Evolutionary conservation across 1,139 yeast genomes (phyloP), one percentile per base, ranked within the genome.

Genomic region (Yamadazyma diospyri): DNA sequence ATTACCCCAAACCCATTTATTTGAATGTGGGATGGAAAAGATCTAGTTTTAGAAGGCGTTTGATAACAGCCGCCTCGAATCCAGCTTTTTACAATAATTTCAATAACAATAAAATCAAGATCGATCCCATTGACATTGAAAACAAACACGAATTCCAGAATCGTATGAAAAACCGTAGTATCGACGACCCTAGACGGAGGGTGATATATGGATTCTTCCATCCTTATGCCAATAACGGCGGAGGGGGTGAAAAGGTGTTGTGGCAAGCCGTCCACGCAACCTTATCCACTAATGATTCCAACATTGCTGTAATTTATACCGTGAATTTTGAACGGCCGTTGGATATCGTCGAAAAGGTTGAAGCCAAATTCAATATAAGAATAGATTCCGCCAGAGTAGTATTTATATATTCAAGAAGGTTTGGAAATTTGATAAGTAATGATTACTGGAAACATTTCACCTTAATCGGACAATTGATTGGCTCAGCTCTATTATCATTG

Each of bases 191-290:
- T 5, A 52, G 47, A 25, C 58, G 82, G 27, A 63, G 53, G 32
- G 43, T 65, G 13, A 53, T 86, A 13, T 82, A 66, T 49, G 99
- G 97, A 5, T 89, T 85, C 52, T 88, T 92, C 65, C 99, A 94
- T 58, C 98, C 98, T 0, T 85, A 82, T 48, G 89, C 97, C 43
- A 86, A 86, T 54, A 94, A 95, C 29, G 96, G 95, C 24, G 98
- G 98, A 13, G 99, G 99, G 24, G 99, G 99, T 16, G 99, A 94
- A 56, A 74, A 94, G 33, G 98, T 94, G 0, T 66, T 94, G 29
- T 94, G 98, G 98, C 88, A 86, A 36, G 96, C 97, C 0, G 86
- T 92, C 5, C 71, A 76, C 44, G 72, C 82, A 16, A 85, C 96
- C 0, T 63, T 89, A 39, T 48, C 57, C 8, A 62, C 69, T 23